Percentiles rank a stretch among this genome's conserved stretches.
Conservation (phyloP, 2,329 filamentous ascomycete genomes). For the Metarhizium album region DNA sequence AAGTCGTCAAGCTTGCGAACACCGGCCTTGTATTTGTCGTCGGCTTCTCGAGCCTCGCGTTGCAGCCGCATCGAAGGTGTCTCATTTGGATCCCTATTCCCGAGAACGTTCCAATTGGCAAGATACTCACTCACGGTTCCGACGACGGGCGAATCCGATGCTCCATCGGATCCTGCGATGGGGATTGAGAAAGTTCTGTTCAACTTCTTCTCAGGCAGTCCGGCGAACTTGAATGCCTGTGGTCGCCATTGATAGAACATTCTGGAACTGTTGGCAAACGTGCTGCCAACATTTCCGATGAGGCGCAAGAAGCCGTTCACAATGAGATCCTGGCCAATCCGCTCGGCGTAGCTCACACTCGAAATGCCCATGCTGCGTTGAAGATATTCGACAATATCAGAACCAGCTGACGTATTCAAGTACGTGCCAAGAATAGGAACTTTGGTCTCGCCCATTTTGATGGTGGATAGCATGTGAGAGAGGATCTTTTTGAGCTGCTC, state of each 20-base stretch:
- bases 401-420: constrained; percentile 79
- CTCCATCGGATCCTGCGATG: constrained; percentile 41
- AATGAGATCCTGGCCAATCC: constrained; percentile 89
- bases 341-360: constrained; percentile 82
- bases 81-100: constrained; percentile 82
- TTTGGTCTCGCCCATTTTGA: constrained; percentile 84
- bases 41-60: constrained; percentile 78
- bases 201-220: constrained; percentile 81
- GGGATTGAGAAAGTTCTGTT: constrained; percentile 65
- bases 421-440: constrained; percentile 94
- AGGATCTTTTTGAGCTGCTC: constrained; percentile 90
- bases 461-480: constrained; percentile 71
- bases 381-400: constrained; percentile 92
- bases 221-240: constrained; percentile 79
- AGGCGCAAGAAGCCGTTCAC: constrained; percentile 76
- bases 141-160: constrained; percentile 64
- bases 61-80: constrained; percentile 78
- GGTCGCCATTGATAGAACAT: constrained; percentile 97
- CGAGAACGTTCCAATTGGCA: constrained; percentile 79
- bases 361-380: constrained; percentile 78
- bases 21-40: constrained; percentile 83
- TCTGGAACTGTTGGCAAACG: constrained; percentile 93
- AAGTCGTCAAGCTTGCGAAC: constrained; percentile 82
- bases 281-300: constrained; percentile 87
- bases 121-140: constrained; percentile 82